A percentile compares a stretch with the other conserved stretches of the same genome.
These are phyloP conservation scores for Didymella glomerata DNA, from an alignment of 2,329 filamentous ascomycete genomes.

Conservation along the genomic window DNA sequence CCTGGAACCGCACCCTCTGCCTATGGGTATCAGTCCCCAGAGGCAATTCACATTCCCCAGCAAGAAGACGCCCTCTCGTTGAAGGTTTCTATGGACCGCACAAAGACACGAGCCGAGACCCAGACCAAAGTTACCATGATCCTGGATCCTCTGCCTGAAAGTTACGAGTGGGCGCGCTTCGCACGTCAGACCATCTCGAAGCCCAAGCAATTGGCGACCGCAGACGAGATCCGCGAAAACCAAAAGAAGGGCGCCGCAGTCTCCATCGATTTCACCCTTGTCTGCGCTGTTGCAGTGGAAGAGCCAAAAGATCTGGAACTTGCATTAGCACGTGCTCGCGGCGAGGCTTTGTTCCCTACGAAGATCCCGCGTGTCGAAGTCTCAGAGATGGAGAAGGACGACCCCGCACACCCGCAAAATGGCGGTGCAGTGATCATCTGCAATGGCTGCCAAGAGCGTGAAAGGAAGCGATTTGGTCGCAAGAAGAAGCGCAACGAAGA, in stretches of 20 bases:
- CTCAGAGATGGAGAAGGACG: slow-evolving; percentile 62
- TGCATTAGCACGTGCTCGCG: slow-evolving; percentile 70
- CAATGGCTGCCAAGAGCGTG: slow-evolving; percentile 86
- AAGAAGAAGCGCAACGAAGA: slow-evolving; percentile 92
- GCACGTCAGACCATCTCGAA: slow-evolving; percentile 93
- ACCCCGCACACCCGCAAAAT: slow-evolving; percentile 77
- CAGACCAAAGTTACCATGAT: slow-evolving; percentile 90
- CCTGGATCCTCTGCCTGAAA: slow-evolving; percentile 75
- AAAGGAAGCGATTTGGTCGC: slow-evolving; percentile 86
- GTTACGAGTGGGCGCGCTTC: slow-evolving; percentile 82
- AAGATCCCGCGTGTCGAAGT: slow-evolving; percentile 51
- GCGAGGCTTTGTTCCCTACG: slow-evolving; percentile 51
- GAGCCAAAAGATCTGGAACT: slow-evolving; percentile 71
- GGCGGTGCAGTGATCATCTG: slow-evolving; percentile 96
- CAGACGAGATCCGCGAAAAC: slow-evolving; percentile 75
- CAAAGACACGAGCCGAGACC: slow-evolving; percentile 92
- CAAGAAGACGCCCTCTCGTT: slow-evolving; percentile 33
- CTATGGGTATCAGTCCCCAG: slow-evolving; percentile 30
- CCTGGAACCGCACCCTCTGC: slow-evolving; percentile 15
- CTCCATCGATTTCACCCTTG: slow-evolving; percentile 58
- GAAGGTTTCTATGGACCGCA: slow-evolving; percentile 41
- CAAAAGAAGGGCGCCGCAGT: slow-evolving; percentile 65
- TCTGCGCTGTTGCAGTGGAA: slow-evolving; percentile 92
- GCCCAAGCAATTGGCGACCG: slow-evolving; percentile 85
- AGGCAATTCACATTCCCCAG: slow-evolving; percentile 43